Percentiles rank a stretch among this genome's conserved stretches.
phyloP scores from a whole-genome alignment of 305 asterid genomes.

The Coffea humblotiana region DNA sequence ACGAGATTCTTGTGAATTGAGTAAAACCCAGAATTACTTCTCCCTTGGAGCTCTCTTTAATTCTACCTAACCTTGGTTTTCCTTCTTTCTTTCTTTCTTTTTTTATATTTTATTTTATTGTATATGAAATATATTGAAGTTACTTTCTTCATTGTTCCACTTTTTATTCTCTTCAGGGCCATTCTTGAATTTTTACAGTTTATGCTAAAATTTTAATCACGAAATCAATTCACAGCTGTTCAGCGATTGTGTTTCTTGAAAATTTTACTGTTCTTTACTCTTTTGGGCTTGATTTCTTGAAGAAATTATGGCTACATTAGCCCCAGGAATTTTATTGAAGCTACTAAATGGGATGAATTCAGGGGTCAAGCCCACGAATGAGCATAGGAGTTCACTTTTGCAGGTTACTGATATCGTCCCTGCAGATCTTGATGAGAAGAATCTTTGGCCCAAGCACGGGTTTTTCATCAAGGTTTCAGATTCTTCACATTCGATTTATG shows the following conservation, averaged over 20 bases:
- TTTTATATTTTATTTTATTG: too few species aligned
- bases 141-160: background rate
- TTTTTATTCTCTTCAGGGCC: background rate
- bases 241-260: background rate
- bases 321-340: conserved; percentile 87
- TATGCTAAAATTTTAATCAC: background rate
- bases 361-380: conserved; percentile 82
- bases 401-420: conserved; percentile 99
- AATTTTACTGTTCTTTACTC: background rate
- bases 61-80: background rate
- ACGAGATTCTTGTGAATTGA: conserved; percentile 5
- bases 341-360: conserved; percentile 74
- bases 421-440: conserved; percentile 92
- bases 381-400: conserved; percentile 77
- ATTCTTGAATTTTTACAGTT: background rate
- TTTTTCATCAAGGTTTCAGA: conserved; percentile 88
- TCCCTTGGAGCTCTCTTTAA: background rate
- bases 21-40: background rate
- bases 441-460: conserved; percentile 77
- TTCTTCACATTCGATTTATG: conserved; percentile 91
- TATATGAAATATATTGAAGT: background rate
- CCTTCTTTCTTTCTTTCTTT: background rate
- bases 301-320: conserved; percentile 65
- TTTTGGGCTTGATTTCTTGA: conserved; percentile 7
- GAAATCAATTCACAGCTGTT: background rate